A percentile compares a stretch with the other conserved stretches of the same genome.
Conservation (phyloP, 1,139 yeast genomes). For the Yamadazyma conglobata region DNA sequence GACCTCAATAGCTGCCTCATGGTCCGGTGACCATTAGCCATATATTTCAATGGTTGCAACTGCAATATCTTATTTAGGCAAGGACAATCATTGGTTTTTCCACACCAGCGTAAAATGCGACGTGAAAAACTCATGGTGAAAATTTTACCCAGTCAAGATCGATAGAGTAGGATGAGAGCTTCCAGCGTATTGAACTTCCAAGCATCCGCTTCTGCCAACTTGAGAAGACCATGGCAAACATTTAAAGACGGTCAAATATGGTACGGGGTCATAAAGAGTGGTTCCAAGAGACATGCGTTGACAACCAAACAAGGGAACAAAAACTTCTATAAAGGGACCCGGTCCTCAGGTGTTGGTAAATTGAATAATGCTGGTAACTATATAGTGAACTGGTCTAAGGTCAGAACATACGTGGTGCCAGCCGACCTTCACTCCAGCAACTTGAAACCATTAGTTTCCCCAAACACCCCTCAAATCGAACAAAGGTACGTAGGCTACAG, state of each 20-base stretch:
- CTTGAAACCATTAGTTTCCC: conserved; percentile 70
- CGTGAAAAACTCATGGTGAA: conserved; percentile 7
- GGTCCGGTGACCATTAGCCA: no score
- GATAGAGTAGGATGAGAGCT: conserved; percentile 47
- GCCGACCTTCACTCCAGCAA: conserved; percentile 37
- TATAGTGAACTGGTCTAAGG: conserved; percentile 77
- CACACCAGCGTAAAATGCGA: neutral
- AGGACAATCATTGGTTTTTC: neutral
- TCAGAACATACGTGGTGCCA: conserved; percentile 89
- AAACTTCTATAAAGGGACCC: conserved; percentile 91
- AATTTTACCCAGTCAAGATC: conserved; percentile 9
- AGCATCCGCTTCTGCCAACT: conserved; percentile 44
- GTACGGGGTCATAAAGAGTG: conserved; percentile 74
- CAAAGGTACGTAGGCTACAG: conserved; percentile 68
- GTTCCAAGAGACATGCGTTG: conserved; percentile 80
- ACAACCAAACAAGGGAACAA: conserved; percentile 95
- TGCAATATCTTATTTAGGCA: no score
- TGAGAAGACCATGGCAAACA: conserved; percentile 88
- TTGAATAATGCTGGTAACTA: conserved; percentile 74
- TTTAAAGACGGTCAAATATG: conserved; percentile 79
- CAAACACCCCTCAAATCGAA: conserved; percentile 65
- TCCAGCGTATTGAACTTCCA: conserved; percentile 51
- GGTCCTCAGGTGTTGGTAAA: conserved; percentile 89
- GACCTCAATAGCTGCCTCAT: no score
- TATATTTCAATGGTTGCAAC: no score